These are phyloP conservation scores for Alloteropsis semialata DNA, from an alignment of 176 grass and related monocot genomes.

Conservation along the genomic window DNA sequence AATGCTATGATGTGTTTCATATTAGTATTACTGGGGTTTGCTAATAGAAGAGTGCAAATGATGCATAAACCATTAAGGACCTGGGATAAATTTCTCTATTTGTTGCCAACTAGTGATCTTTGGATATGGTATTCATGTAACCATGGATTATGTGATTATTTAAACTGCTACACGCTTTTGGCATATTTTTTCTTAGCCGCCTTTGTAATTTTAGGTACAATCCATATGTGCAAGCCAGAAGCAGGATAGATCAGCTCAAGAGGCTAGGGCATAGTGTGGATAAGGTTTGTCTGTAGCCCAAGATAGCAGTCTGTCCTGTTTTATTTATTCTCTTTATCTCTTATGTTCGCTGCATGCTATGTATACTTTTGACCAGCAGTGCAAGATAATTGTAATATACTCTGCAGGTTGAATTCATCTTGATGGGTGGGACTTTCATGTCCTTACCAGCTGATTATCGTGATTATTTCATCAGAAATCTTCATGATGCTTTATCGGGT, in stretches of 20 bases:
- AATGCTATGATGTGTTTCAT: background rate
- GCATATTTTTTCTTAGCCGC: background rate
- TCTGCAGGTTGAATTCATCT: constrained; percentile 85
- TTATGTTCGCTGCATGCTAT: background rate
- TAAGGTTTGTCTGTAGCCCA: constrained; percentile 57
- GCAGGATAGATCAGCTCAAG: constrained; percentile 99
- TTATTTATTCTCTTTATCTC: background rate
- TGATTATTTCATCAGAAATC: constrained; percentile 98
- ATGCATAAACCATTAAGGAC: background rate
- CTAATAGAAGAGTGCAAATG: background rate
- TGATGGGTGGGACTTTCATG: constrained; percentile 99
- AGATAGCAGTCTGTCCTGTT: background rate
- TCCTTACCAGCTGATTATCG: constrained; percentile 90
- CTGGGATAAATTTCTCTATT: background rate
- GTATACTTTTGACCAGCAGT: background rate
- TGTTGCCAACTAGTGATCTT: background rate
- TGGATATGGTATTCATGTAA: background rate
- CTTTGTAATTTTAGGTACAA: constrained; percentile 73
- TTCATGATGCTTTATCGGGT: constrained; percentile 91
- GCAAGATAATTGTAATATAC: constrained; percentile 8
- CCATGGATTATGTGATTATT: constrained; percentile 9
- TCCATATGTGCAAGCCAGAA: constrained; percentile 96
- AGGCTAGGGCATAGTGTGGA: constrained; percentile 95
- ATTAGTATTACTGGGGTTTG: background rate
- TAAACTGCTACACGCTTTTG: constrained; percentile 11